A percentile compares a stretch with the other conserved stretches of the same genome.
Conservation (phyloP, 78 protist genomes). For the Isochrysis galbana region DNA sequence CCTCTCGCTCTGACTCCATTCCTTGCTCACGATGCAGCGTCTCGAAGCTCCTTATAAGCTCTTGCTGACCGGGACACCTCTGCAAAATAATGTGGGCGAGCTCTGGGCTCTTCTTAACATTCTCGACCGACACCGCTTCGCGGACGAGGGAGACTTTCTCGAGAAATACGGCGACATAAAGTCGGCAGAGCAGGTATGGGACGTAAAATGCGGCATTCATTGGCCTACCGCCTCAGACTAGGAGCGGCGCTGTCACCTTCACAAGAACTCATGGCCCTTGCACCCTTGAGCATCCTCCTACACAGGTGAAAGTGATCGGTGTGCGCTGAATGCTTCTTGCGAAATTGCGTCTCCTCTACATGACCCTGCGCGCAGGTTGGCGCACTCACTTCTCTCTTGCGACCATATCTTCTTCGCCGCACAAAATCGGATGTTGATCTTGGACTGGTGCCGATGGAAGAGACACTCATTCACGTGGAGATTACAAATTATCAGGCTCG, state of each 20-base stretch:
- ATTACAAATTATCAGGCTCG: constrained; percentile 69
- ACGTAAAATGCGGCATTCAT: too few species aligned
- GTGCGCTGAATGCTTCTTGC: too few species aligned
- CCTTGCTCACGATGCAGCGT: constrained; percentile 83
- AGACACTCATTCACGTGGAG: constrained; percentile 85
- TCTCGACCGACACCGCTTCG: not conserved
- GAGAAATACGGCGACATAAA: constrained; percentile 33
- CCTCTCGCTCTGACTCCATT: not conserved
- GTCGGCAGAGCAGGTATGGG: constrained; percentile 26
- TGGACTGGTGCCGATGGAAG: constrained; percentile 33
- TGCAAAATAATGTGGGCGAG: constrained; percentile 63
- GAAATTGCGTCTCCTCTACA: too few species aligned
- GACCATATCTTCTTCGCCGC: constrained; percentile 84
- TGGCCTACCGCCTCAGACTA: too few species aligned
- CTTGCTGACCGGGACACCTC: constrained; percentile 67
- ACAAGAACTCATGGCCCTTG: too few species aligned
- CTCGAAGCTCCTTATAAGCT: not conserved
- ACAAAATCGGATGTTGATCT: constrained; percentile 85
- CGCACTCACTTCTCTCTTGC: constrained; percentile 67
- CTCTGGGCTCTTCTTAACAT: constrained; percentile 51
- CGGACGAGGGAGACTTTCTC: not conserved
- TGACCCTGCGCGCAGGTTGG: constrained; percentile 47
- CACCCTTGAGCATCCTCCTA: too few species aligned
- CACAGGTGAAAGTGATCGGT: not conserved
- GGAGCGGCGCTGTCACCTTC: too few species aligned